Percentiles rank a stretch among this genome's conserved stretches.
phyloP scores from a whole-genome alignment of 352 stramenopile genomes.

The Globisporangium emineosum region DNA sequence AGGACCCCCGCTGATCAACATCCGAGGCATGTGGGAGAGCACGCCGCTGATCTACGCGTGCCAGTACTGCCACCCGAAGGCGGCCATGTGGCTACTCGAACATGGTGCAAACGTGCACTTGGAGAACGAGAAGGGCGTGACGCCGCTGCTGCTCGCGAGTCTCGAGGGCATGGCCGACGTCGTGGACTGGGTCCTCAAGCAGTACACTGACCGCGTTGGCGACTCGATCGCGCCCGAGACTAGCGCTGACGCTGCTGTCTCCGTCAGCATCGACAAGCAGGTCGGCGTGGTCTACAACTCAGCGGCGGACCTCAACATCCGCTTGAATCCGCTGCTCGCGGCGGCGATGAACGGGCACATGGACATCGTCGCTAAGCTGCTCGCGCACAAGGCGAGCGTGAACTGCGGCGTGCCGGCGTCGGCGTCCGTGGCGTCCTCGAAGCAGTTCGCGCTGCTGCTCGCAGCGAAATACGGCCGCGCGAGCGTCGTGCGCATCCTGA shows the following conservation, averaged over 20 bases:
- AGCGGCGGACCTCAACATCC: conserved; percentile 51
- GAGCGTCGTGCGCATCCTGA: conserved; percentile 73
- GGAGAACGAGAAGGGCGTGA: conserved; percentile 70
- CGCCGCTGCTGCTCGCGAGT: conserved; percentile 63
- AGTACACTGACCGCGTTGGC: background rate
- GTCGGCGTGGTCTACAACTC: conserved; percentile 79
- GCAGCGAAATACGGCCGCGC: conserved; percentile 90
- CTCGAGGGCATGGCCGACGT: conserved; percentile 58
- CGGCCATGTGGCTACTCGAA: conserved; percentile 58
- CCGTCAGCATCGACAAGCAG: conserved; percentile 36
- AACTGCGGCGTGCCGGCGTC: conserved; percentile 20
- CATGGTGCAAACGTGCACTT: conserved; percentile 36
- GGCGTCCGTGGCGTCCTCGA: conserved; percentile 14
- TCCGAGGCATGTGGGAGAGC: conserved; percentile 82
- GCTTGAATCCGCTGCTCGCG: conserved; percentile 52
- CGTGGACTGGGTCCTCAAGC: conserved; percentile 36
- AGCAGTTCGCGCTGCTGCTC: conserved; percentile 79
- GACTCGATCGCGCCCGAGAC: background rate
- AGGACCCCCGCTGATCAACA: conserved; percentile 56
- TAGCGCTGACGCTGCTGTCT: background rate
- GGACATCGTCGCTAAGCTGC: conserved; percentile 43
- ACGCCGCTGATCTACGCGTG: conserved; percentile 75
- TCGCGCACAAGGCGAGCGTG: conserved; percentile 30
- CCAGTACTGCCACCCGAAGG: conserved; percentile 54
- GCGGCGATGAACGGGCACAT: conserved; percentile 75